These are phyloP conservation scores for Lecanoromycetidae sp. DNA, from an alignment of 2,329 filamentous ascomycete species.

Conservation along the genomic window DNA sequence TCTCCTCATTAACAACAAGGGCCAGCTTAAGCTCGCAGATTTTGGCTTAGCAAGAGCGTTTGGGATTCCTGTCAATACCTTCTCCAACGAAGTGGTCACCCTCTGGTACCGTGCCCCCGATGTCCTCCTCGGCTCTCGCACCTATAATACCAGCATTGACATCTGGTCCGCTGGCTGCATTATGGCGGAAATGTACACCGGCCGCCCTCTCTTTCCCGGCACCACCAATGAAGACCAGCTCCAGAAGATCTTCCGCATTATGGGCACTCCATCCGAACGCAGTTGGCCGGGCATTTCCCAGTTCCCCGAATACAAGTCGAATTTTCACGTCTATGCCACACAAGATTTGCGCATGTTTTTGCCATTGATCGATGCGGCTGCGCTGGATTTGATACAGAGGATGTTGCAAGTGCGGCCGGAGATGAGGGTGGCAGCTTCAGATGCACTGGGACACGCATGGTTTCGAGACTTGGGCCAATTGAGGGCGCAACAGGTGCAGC, in stretches of 20 bases:
- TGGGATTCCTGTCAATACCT: conserved; percentile 94
- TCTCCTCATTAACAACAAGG: conserved; percentile 84
- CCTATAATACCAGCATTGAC: conserved; percentile 99
- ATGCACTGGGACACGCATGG: conserved; percentile 84
- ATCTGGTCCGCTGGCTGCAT: conserved; percentile 99
- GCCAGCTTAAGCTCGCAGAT: conserved; percentile 81
- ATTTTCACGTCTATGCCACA: conserved; percentile 86
- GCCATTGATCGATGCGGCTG: conserved; percentile 76
- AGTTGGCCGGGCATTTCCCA: conserved; percentile 92
- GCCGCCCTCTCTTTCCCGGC: conserved; percentile 85
- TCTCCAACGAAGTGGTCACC: conserved; percentile 95
- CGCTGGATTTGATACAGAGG: conserved; percentile 72
- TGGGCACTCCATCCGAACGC: conserved; percentile 92
- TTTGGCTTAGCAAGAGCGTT: conserved; percentile 91
- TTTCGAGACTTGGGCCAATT: conserved; percentile 54
- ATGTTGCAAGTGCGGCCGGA: conserved; percentile 93
- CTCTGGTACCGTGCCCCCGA: conserved; percentile 96
- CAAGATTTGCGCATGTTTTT: conserved; percentile 80
- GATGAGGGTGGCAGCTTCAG: conserved; percentile 73
- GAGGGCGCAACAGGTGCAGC: conserved; percentile 38
- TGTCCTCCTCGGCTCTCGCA: conserved; percentile 81
- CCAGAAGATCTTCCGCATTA: conserved; percentile 91
- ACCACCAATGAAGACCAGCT: conserved; percentile 98
- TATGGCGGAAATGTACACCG: conserved; percentile 99
- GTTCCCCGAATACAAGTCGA: conserved; percentile 95